Evolutionary conservation across 495 filamentous ascomycete genomes (phyloP).

Genomic region (Talaromyces ruber): DNA sequence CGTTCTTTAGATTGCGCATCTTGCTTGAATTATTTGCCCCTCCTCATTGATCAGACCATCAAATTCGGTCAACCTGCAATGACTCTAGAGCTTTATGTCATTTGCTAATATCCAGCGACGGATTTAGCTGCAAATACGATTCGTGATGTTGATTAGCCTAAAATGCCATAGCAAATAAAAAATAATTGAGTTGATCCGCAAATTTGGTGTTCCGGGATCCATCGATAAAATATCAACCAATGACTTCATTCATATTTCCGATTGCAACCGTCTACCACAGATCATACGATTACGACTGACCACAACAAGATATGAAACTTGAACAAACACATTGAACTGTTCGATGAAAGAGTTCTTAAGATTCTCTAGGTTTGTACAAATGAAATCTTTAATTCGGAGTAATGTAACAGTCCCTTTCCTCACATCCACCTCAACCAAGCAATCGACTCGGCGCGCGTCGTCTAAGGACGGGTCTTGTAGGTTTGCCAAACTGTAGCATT

Average conservation of each 20-base stretch:
- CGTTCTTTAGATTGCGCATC: conserved; percentile 77
- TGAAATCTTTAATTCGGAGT: conserved; percentile 4
- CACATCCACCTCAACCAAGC: not conserved
- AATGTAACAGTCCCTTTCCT: conserved; percentile 1
- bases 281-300: not conserved
- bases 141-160: not conserved
- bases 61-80: not conserved
- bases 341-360: not conserved
- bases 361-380: conserved; percentile 8
- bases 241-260: conserved; percentile 41
- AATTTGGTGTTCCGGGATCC: conserved; percentile 36
- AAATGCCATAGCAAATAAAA: conserved; percentile 1
- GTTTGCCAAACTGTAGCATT: conserved; percentile 71
- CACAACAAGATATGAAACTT: not conserved
- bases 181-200: conserved; percentile 9
- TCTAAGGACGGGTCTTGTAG: conserved; percentile 48
- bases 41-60: conserved; percentile 20
- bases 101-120: not conserved
- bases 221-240: conserved; percentile 28
- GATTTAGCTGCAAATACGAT: not conserved
- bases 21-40: conserved; percentile 29
- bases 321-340: not conserved
- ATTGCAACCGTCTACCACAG: not conserved
- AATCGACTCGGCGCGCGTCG: not conserved
- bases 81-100: not conserved